Percentiles rank a stretch among this genome's conserved stretches.
phyloP scores from a whole-genome alignment of 2,329 filamentous ascomycete species.

The Aspergillus sp. region DNA sequence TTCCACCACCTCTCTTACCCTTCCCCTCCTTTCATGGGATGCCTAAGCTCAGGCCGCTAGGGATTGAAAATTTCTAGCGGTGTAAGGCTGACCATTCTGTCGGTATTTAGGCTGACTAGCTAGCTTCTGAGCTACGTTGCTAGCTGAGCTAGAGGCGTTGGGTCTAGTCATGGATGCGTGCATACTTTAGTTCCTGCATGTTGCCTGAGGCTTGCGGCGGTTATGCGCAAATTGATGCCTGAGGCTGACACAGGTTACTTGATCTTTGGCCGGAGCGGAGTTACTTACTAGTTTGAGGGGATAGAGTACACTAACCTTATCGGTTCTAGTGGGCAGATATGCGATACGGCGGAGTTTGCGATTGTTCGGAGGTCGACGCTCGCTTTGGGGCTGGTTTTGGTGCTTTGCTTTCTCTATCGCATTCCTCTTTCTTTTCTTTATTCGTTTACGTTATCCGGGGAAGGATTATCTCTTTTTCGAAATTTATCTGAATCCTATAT shows the following conservation, averaged over 20 bases:
- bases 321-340: neutral
- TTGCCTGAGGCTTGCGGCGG: neutral
- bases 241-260: neutral
- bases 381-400: neutral
- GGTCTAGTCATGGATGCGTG: neutral
- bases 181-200: neutral
- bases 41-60: neutral
- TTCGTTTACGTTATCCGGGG: neutral
- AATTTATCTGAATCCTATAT: neutral
- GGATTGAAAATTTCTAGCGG: neutral
- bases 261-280: neutral
- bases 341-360: constrained; percentile 2
- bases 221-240: neutral
- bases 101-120: too few relatives aligned
- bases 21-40: neutral
- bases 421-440: neutral
- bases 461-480: too few relatives aligned
- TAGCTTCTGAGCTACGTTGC: neutral
- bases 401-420: neutral
- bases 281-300: neutral
- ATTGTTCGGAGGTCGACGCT: neutral
- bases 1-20: too few relatives aligned
- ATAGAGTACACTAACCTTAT: neutral
- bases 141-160: neutral
- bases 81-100: neutral